Evolutionary conservation across 768 basidiomycete species (phyloP).

Genomic region (Imleria badia): DNA sequence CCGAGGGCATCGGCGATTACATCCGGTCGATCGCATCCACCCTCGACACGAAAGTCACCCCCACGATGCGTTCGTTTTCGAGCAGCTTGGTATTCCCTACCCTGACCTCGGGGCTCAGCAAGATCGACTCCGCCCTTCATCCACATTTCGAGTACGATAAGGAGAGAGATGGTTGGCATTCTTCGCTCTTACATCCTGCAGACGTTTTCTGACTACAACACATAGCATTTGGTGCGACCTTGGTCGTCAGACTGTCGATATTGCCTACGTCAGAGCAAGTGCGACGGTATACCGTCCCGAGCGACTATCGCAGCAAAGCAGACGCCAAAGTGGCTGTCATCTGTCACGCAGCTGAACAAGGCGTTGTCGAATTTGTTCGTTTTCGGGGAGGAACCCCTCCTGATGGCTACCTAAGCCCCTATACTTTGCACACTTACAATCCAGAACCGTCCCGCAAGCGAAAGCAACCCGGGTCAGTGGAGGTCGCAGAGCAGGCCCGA

Average conservation of each 20-base stretch:
- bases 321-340: constrained; percentile 64
- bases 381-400: constrained; percentile 47
- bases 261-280: constrained; percentile 33
- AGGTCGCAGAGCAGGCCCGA: constrained; percentile 16
- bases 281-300: constrained; percentile 45
- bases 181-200: neutral
- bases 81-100: constrained; percentile 45
- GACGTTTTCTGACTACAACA: neutral
- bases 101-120: constrained; percentile 45
- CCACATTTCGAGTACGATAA: constrained; percentile 42
- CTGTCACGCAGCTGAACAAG: constrained; percentile 51
- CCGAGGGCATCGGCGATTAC: constrained; percentile 57
- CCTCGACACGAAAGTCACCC: constrained; percentile 46
- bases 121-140: constrained; percentile 37
- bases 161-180: constrained; percentile 51
- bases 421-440: constrained; percentile 28
- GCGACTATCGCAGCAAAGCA: constrained; percentile 53
- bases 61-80: constrained; percentile 44
- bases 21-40: constrained; percentile 45
- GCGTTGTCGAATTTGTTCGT: constrained; percentile 59
- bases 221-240: constrained; percentile 54
- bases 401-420: constrained; percentile 40
- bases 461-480: constrained; percentile 30
- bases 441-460: constrained; percentile 36
- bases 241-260: constrained; percentile 43